These are phyloP conservation scores for Leccinellum rugosiceps DNA, from an alignment of 768 basidiomycete species.

Conservation along the genomic window DNA sequence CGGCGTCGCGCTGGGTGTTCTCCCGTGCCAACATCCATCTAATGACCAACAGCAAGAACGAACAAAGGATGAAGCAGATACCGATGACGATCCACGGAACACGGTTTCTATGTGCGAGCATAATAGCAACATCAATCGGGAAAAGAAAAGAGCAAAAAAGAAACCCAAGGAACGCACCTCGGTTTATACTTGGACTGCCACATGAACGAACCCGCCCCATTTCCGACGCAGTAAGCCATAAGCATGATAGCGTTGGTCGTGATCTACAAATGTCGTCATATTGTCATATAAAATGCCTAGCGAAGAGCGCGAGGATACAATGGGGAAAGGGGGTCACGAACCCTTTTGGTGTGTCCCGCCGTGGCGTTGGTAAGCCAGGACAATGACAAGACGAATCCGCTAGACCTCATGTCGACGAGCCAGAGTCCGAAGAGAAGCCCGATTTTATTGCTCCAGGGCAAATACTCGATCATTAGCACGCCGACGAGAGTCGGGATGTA, in stretches of 20 bases:
- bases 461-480: slow-evolving; percentile 54
- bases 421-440: slow-evolving; percentile 54
- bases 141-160: neutral
- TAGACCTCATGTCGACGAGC: slow-evolving; percentile 39
- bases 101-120: slow-evolving; percentile 28
- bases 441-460: slow-evolving; percentile 64
- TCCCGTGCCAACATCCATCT: slow-evolving; percentile 49
- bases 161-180: slow-evolving; percentile 38
- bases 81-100: too few relatives aligned
- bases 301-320: neutral
- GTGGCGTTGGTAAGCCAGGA: slow-evolving; percentile 67
- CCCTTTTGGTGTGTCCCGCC: slow-evolving; percentile 68
- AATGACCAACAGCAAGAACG: slow-evolving; percentile 41
- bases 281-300: neutral
- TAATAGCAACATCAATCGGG: neutral
- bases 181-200: slow-evolving; percentile 69
- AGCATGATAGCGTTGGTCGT: slow-evolving; percentile 67
- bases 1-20: slow-evolving; percentile 61
- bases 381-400: slow-evolving; percentile 58
- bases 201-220: slow-evolving; percentile 73
- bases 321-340: slow-evolving; percentile 38
- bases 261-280: slow-evolving; percentile 10
- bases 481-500: slow-evolving; percentile 65
- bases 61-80: slow-evolving; percentile 13
- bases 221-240: slow-evolving; percentile 63